Conservation (phyloP, 2,329 filamentous ascomycete genomes). For the Phoma herbarum region DNA sequence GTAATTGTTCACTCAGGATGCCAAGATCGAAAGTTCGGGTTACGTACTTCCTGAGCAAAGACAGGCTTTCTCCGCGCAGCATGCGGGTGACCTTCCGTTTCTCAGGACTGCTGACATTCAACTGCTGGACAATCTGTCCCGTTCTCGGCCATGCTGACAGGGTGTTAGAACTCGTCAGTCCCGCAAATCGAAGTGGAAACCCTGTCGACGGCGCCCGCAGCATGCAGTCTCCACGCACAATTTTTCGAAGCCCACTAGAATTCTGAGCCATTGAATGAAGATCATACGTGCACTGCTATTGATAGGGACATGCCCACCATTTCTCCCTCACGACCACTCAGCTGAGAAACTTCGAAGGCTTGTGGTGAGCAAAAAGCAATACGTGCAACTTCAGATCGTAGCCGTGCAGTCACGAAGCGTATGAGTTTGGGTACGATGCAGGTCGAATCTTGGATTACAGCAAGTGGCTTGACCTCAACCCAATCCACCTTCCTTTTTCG, state of each 20-base stretch:
- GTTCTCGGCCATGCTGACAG: constrained; percentile 30
- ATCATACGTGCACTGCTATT: constrained; percentile 30
- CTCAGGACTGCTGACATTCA: constrained; percentile 31
- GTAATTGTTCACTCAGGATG: constrained; percentile 16
- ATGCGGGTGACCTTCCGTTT: constrained; percentile 41
- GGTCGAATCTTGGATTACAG: constrained; percentile 22
- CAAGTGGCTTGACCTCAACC: constrained; percentile 20
- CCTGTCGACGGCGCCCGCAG: constrained; percentile 15
- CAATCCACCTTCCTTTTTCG: constrained; percentile 27
- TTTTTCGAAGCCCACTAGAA: constrained; percentile 33
- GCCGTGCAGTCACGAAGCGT: background rate
- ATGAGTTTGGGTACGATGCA: constrained; percentile 12
- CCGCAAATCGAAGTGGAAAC: constrained; percentile 9
- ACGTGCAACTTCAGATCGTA: background rate
- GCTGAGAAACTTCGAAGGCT: constrained; percentile 5
- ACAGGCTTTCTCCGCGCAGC: constrained; percentile 26
- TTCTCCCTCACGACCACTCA: constrained; percentile 14
- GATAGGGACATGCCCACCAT: constrained; percentile 8
- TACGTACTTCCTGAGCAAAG: constrained; percentile 17
- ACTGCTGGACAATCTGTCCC: constrained; percentile 27
- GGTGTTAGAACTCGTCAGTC: constrained; percentile 18
- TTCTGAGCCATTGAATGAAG: constrained; percentile 29
- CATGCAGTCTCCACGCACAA: constrained; percentile 12
- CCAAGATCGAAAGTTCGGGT: constrained; percentile 1
- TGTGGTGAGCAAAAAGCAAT: constrained; percentile 18